Evolutionary conservation across 768 basidiomycete genomes (phyloP).

Genomic region (Leccinum incarnatum): DNA sequence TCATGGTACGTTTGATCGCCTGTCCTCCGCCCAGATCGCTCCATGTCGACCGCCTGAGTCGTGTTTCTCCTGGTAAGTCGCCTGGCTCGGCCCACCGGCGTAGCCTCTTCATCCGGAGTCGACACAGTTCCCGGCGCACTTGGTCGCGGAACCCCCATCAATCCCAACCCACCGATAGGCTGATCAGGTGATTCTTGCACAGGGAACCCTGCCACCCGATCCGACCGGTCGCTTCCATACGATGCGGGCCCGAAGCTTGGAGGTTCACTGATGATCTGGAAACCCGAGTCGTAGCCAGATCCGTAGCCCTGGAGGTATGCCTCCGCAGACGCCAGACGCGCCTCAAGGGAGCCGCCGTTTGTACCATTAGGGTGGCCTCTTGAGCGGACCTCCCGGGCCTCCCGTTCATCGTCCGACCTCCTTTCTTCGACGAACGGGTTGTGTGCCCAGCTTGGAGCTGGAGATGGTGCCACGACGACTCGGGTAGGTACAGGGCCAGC

Average conservation of each 20-base stretch:
- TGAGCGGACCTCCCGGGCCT: conserved; percentile 17
- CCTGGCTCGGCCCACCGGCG: conserved; percentile 19
- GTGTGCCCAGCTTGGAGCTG: conserved; percentile 31
- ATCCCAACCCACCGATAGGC: conserved; percentile 24
- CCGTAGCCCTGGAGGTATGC: conserved; percentile 38
- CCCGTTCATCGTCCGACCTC: conserved; percentile 31
- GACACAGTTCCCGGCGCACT: conserved; percentile 23
- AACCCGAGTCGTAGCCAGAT: conserved; percentile 33
- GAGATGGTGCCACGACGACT: conserved; percentile 24
- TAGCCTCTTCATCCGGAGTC: conserved; percentile 25
- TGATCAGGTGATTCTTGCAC: conserved; percentile 30
- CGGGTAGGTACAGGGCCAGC: conserved; percentile 33
- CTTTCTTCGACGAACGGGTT: conserved; percentile 30
- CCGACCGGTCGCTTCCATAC: conserved; percentile 18
- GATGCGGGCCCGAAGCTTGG: conserved; percentile 17
- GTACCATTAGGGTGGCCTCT: conserved; percentile 12
- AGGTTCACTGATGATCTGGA: conserved; percentile 22
- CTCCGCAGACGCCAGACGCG: conserved; percentile 33
- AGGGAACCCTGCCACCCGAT: conserved; percentile 24
- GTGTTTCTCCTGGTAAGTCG: conserved; percentile 26
- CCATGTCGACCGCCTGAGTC: conserved; percentile 16
- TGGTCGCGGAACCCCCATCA: conserved; percentile 26
- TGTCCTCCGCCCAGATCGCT: conserved; percentile 19
- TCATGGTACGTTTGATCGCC: conserved; percentile 15
- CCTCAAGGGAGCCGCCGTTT: conserved; percentile 8